Evolutionary conservation across 345 rosid species (phyloP).

Genomic region (Geranium brycei): DNA sequence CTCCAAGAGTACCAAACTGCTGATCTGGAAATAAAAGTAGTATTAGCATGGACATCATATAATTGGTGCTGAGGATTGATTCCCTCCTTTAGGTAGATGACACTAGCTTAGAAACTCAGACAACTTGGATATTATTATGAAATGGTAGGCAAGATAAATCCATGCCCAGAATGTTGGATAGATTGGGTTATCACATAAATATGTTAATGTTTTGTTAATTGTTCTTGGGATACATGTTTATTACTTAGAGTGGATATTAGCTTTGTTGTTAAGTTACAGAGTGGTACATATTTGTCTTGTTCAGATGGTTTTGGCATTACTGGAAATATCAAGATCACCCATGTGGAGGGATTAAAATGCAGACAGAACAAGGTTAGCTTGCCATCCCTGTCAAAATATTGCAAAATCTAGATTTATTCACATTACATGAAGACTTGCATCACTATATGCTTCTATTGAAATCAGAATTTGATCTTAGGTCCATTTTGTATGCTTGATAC

Average conservation of each 20-base stretch:
- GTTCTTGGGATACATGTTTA: not conserved
- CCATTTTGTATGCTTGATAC: not conserved
- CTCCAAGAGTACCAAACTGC: not conserved
- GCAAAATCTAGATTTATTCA: constrained; percentile 1
- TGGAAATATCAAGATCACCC: constrained; percentile 4
- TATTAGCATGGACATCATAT: not conserved
- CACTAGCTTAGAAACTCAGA: not conserved
- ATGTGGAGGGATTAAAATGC: constrained; percentile 3
- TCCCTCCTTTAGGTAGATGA: not conserved
- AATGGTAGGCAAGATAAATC: not conserved
- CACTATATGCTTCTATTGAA: not conserved
- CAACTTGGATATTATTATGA: not conserved
- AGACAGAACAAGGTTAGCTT: constrained; percentile 8
- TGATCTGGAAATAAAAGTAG: not conserved
- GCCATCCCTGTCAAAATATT: constrained; percentile 8
- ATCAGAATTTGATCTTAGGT: not conserved
- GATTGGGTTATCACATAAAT: not conserved
- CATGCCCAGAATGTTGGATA: not conserved
- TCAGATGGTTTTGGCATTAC: not conserved
- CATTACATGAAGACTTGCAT: not conserved
- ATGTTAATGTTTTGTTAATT: not conserved
- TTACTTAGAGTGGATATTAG: not conserved
- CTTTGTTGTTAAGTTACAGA: not conserved
- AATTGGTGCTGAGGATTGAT: not conserved
- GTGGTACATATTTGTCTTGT: not conserved